Base-by-base conservation (phyloP, 2,329 filamentous ascomycete species). In the Pleurostoma richardsiae region DNA sequence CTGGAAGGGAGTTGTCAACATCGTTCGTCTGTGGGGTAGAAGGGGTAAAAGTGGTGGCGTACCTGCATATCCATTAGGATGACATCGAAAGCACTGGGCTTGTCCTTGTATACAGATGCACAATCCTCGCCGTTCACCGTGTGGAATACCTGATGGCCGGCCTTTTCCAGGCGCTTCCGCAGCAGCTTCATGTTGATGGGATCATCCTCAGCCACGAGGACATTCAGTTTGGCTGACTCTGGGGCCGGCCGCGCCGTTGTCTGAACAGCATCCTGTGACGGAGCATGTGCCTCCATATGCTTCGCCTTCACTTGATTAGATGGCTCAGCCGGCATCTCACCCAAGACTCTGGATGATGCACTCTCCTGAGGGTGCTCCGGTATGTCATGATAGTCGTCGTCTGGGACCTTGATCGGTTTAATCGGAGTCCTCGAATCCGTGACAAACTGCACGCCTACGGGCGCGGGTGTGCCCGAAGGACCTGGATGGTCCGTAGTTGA, bases 11-110 rank as follows among this genome's bases (percentile, higher is more conserved):
- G 42, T 40, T 26, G 29, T 48, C 31, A 48, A 27, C 29, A 36
- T 10, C 28, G 44, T 38, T 47, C 38, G 39, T 31, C 8, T 10
- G 8, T 8, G 30, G 30, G 19, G n/a, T 2, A 27, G 33, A n/a
- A 33, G 4, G 42, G 27, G 33, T 27, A 31, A 40, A n/a, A 41
- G 52, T 49, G 53, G 41, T 19, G 29, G 66, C 80, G 65, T 61
- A 90, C 89, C 76, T 95, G 89, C 79, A 96, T 90, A 60, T 95
- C 90, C 90, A 95, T 95, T 52, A 96, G 73, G 42, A 96, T 74
- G 4, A 90, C 83, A 61, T 95, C 89, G 58, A 88, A 94, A 27
- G 69, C 67, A 29, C 63, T 63, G 0, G 83, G 72, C 43, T 74
- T 76, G 41, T 88, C 85, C 43, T 74, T 76, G 62, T 88, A 91